Evolutionary conservation across 2,329 filamentous ascomycete species (phyloP).

Genomic region (Colletotrichum orchidophilum): DNA sequence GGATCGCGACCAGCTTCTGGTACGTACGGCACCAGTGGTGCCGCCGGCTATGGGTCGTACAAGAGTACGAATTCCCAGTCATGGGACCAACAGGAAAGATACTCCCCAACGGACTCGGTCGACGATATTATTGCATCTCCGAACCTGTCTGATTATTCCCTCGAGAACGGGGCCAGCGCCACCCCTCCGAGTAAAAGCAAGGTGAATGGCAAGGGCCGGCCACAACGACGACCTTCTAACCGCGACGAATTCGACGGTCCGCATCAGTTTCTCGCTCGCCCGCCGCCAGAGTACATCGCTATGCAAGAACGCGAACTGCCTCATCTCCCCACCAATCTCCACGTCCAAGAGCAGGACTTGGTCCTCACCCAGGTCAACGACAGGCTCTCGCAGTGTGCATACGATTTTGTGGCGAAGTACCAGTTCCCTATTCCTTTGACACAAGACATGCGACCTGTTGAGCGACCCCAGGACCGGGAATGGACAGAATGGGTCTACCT

Average conservation of each 20-base stretch:
- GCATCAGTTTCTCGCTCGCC: slow-evolving; percentile 81
- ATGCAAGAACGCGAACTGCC: slow-evolving; percentile 83
- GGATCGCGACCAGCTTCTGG: slow-evolving; percentile 53
- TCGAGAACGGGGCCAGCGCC: slow-evolving; percentile 59
- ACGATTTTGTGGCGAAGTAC: slow-evolving; percentile 91
- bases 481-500: slow-evolving; percentile 95
- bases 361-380: slow-evolving; percentile 86
- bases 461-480: slow-evolving; percentile 79
- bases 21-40: slow-evolving; percentile 44
- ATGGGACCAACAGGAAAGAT: slow-evolving; percentile 61
- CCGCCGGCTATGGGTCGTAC: slow-evolving; percentile 48
- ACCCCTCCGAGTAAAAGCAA: slow-evolving; percentile 56
- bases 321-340: slow-evolving; percentile 82
- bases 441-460: slow-evolving; percentile 81
- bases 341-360: slow-evolving; percentile 85
- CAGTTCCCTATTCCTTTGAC: slow-evolving; percentile 89
- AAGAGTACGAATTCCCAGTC: slow-evolving; percentile 51
- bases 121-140: slow-evolving; percentile 68
- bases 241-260: slow-evolving; percentile 91
- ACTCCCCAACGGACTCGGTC: slow-evolving; percentile 66
- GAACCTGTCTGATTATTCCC: slow-evolving; percentile 67
- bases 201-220: slow-evolving; percentile 56
- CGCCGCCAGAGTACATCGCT: slow-evolving; percentile 75
- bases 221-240: slow-evolving; percentile 78
- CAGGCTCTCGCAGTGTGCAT: slow-evolving; percentile 84